These are phyloP conservation scores for Conoideocrella luteorostrata DNA, from an alignment of 2,329 filamentous ascomycete species.

Conservation along the genomic window DNA sequence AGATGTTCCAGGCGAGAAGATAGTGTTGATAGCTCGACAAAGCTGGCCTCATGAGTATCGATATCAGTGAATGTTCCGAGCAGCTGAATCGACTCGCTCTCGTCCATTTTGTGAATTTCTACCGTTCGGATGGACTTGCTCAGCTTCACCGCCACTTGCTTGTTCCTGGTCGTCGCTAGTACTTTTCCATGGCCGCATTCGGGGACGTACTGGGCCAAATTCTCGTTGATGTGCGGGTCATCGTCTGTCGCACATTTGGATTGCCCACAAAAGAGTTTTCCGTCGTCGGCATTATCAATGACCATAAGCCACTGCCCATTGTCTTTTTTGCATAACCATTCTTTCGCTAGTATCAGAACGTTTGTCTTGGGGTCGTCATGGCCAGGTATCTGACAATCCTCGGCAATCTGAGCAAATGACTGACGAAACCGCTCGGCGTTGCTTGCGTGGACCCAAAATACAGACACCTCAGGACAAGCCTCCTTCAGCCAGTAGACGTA, in stretches of 20 bases:
- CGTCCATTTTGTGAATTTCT: conserved; percentile 21
- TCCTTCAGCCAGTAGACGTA: conserved; percentile 20
- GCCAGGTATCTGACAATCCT: conserved; percentile 13
- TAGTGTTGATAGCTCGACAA: conserved; percentile 12
- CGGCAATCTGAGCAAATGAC: conserved; percentile 19
- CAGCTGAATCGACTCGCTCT: conserved; percentile 19
- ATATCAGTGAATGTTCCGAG: conserved; percentile 15
- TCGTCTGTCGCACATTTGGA: too few species aligned
- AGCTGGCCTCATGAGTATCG: not conserved
- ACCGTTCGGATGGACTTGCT: conserved; percentile 12
- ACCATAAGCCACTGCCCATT: not conserved
- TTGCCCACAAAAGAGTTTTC: not conserved
- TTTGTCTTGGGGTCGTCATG: not conserved
- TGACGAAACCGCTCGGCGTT: conserved; percentile 22
- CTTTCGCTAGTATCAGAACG: not conserved
- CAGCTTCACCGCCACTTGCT: conserved; percentile 18
- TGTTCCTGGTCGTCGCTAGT: conserved; percentile 27
- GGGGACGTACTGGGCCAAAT: conserved; percentile 16
- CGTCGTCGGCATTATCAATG: not conserved
- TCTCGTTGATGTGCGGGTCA: conserved; percentile 1
- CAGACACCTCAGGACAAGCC: conserved; percentile 15
- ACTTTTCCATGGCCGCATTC: conserved; percentile 23
- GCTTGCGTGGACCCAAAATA: conserved; percentile 29
- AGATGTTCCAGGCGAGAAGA: conserved; percentile 22
- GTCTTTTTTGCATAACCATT: not conserved